phyloP scores from a whole-genome alignment of 805 yeast species.

The Yamadazyma scolyti region DNA sequence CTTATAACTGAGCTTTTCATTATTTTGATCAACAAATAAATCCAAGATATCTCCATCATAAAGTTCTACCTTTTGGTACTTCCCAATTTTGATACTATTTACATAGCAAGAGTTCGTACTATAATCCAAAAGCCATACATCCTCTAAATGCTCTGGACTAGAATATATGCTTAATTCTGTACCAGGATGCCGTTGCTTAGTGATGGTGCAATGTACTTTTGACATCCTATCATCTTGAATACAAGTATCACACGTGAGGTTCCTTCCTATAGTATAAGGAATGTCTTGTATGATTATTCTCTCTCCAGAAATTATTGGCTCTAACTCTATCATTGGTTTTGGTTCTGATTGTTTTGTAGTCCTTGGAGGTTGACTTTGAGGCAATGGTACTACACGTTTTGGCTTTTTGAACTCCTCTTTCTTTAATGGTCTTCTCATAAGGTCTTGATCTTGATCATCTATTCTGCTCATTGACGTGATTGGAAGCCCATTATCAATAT shows the following conservation, averaged over 20 bases:
- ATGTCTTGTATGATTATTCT: conserved; percentile 65
- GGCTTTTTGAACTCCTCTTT: conserved; percentile 41
- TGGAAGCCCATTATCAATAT: conserved; percentile 20
- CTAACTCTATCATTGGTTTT: conserved; percentile 53
- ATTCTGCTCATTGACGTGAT: conserved; percentile 34
- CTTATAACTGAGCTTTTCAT: conserved; percentile 51
- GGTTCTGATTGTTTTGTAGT: conserved; percentile 1
- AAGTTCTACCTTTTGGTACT: conserved; percentile 58
- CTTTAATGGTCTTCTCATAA: conserved; percentile 39
- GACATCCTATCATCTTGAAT: conserved; percentile 77
- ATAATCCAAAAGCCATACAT: conserved; percentile 74
- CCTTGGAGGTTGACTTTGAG: conserved; percentile 32
- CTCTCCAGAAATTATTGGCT: conserved; percentile 45
- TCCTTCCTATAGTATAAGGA: conserved; percentile 72
- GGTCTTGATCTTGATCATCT: conserved; percentile 35
- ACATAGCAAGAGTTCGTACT: conserved; percentile 79
- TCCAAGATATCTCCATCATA: conserved; percentile 64
- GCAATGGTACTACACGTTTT: conserved; percentile 40
- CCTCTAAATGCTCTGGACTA: conserved; percentile 71
- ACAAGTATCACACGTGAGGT: conserved; percentile 54
- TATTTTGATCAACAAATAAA: conserved; percentile 58
- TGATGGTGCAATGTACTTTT: conserved; percentile 73
- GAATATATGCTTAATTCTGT: conserved; percentile 49
- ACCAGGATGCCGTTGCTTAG: conserved; percentile 60
- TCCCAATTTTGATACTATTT: conserved; percentile 56